Evolutionary conservation across 164 flowering plant genomes (phyloP), one percentile per base, ranked within the genome.

Genomic region (Nelumbo lutea): DNA sequence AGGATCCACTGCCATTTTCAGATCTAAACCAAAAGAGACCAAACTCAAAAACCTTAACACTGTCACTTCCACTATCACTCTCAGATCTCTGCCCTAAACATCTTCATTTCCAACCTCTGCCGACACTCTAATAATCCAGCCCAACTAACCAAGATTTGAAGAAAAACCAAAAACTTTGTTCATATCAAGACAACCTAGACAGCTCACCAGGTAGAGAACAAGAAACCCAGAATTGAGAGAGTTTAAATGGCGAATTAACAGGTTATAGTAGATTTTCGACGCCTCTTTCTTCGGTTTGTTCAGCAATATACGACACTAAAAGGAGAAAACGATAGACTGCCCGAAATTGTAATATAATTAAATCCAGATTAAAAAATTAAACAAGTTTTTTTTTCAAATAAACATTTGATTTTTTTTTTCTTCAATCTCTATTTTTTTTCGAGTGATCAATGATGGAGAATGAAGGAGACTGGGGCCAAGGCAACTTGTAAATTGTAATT

Each of bases 1-100:
- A 59, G 88, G 83, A 85, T 96, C 99, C 51, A 89, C 78, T 42
- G 81, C 86, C 89, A 87, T 87, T 70, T 55, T 5, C 50, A 66
- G 69, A 73, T 64, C 73, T 61, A 73, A 42, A 43, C 51, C 52
- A 66, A 6, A 6, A 56, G 13, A 15, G 15, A 44, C 11, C 52
- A 4, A 14, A 42, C 39, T 38, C 50, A 13, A 5, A 43, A 56
- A 55, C 2, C 52, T 53, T 53, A 2, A 53, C 4, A 13, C 14
- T 53, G n/a, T 11, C 11, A 53, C 55, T 51, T 3, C 6, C 48
- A 46, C 57, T 53, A 2, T 9, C 57, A 53, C 55, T 46, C 56
- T 10, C 64, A 60, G 64, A 60, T 47, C 65, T 13, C 41, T 45
- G 15, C 13, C 52, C 52, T 51, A 15, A 56, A 62, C 55, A 55